Evolutionary conservation across 352 stramenopile species (phyloP).

Genomic region (Bremia lactucae): DNA sequence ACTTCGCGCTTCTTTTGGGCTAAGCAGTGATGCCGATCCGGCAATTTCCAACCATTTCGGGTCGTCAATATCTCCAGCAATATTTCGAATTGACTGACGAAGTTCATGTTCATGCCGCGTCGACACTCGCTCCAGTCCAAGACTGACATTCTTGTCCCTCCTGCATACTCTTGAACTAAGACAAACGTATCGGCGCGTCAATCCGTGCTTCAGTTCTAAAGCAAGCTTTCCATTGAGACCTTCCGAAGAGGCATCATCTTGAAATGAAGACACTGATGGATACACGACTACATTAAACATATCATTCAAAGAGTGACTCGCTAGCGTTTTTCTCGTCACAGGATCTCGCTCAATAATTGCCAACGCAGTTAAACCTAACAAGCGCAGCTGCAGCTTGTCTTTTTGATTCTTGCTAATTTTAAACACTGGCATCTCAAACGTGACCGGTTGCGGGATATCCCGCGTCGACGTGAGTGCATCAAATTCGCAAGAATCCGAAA

Average conservation of each 20-base stretch:
- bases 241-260: slow-evolving; percentile 46
- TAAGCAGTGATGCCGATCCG: slow-evolving; percentile 63
- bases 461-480: slow-evolving; percentile 65
- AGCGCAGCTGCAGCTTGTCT: slow-evolving; percentile 58
- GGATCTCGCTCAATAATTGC: slow-evolving; percentile 69
- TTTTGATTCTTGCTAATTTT: slow-evolving; percentile 79
- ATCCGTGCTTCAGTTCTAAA: slow-evolving; percentile 72
- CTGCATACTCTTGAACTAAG: slow-evolving; percentile 48
- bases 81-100: slow-evolving; percentile 56
- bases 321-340: slow-evolving; percentile 54
- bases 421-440: slow-evolving; percentile 77
- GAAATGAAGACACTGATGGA: slow-evolving; percentile 58
- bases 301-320: slow-evolving; percentile 56
- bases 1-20: slow-evolving; percentile 63
- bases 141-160: slow-evolving; percentile 67
- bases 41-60: slow-evolving; percentile 64
- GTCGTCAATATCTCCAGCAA: slow-evolving; percentile 45
- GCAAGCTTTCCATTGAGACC: slow-evolving; percentile 70
- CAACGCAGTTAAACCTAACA: slow-evolving; percentile 58
- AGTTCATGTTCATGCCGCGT: slow-evolving; percentile 57
- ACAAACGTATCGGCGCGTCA: slow-evolving; percentile 67
- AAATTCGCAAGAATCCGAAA: slow-evolving; percentile 76
- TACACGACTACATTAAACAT: slow-evolving; percentile 86
- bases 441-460: slow-evolving; percentile 69
- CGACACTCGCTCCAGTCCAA: slow-evolving; percentile 46